Evolutionary conservation across 768 basidiomycete species (phyloP).

Genomic region (Phanerochaete carnosa): DNA sequence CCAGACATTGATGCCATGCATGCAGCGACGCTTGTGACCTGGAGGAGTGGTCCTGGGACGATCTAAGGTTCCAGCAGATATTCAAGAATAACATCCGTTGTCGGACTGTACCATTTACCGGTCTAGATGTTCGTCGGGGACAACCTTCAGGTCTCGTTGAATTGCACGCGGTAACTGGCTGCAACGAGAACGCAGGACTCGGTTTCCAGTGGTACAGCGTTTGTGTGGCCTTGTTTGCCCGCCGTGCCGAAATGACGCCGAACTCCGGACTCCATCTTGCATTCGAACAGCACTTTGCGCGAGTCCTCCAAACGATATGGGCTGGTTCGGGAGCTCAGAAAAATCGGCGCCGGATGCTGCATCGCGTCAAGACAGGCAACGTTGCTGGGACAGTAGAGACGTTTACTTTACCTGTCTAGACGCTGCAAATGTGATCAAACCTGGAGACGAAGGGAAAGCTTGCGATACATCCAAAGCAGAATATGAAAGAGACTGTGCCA

Average conservation of each 20-base stretch:
- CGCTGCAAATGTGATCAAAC: constrained; percentile 57
- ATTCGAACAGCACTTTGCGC: neutral
- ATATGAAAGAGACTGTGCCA: constrained; percentile 77
- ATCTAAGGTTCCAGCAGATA: neutral
- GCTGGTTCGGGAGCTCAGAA: constrained; percentile 36
- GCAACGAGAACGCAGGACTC: neutral
- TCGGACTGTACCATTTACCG: neutral
- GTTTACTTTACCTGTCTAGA: constrained; percentile 86
- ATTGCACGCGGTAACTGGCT: neutral
- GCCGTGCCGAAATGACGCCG: neutral
- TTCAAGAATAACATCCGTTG: neutral
- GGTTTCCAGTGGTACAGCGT: neutral
- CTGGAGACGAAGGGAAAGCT: constrained; percentile 64
- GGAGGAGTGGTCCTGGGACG: neutral
- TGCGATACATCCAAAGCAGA: constrained; percentile 54
- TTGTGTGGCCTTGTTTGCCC: constrained; percentile 1
- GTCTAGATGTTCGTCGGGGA: neutral
- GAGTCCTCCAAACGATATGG: constrained; percentile 17
- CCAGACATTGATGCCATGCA: constrained; percentile 21
- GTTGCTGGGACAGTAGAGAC: constrained; percentile 86
- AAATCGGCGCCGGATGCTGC: constrained; percentile 36
- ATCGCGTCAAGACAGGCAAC: constrained; percentile 64
- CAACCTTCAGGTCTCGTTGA: neutral
- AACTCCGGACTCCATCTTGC: neutral
- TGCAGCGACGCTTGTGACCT: constrained; percentile 5